These are phyloP conservation scores for Colletotrichum lupini DNA, from an alignment of 2,329 filamentous ascomycete species.

Conservation along the genomic window DNA sequence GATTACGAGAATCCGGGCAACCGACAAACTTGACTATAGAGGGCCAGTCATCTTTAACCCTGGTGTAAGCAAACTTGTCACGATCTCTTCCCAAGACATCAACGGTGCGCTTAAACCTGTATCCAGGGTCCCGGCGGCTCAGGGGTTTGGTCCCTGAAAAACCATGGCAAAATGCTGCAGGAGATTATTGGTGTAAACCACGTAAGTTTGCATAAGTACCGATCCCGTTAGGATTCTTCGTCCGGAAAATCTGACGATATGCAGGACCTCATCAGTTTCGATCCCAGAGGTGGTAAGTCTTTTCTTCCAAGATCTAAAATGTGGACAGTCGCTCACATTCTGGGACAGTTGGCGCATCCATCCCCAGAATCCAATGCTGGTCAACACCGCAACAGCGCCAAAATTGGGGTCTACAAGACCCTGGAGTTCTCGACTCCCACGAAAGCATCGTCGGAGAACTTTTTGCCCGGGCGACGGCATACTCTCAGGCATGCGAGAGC, in stretches of 20 bases:
- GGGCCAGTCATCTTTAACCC: conserved; percentile 49
- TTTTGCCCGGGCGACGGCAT: conserved; percentile 54
- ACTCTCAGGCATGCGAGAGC: conserved; percentile 55
- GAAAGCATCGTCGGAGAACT: conserved; percentile 57
- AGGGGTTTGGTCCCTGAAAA: conserved; percentile 49
- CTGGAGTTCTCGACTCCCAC: conserved; percentile 58
- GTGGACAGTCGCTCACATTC: neutral
- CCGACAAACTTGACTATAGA: conserved; percentile 39
- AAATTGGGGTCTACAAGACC: conserved; percentile 56
- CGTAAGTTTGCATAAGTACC: conserved; percentile 41
- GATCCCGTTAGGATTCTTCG: neutral
- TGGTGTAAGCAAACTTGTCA: conserved; percentile 40
- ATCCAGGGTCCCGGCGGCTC: conserved; percentile 61
- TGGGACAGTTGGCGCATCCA: conserved; percentile 55
- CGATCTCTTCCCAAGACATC: neutral
- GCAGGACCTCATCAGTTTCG: conserved; percentile 62
- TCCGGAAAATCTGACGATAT: neutral
- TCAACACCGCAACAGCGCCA: conserved; percentile 51
- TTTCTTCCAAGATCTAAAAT: too few relatives aligned
- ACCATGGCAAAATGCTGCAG: conserved; percentile 49
- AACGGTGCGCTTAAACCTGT: neutral
- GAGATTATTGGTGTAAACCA: conserved; percentile 59
- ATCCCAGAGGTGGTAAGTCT: conserved; percentile 58
- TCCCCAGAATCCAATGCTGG: conserved; percentile 64
- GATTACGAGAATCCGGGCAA: conserved; percentile 47